A percentile compares a stretch with the other conserved stretches of the same genome.
Evolutionary conservation across 2,329 filamentous ascomycete species (phyloP).

Genomic region (Fusarium neocosmosporiellum): DNA sequence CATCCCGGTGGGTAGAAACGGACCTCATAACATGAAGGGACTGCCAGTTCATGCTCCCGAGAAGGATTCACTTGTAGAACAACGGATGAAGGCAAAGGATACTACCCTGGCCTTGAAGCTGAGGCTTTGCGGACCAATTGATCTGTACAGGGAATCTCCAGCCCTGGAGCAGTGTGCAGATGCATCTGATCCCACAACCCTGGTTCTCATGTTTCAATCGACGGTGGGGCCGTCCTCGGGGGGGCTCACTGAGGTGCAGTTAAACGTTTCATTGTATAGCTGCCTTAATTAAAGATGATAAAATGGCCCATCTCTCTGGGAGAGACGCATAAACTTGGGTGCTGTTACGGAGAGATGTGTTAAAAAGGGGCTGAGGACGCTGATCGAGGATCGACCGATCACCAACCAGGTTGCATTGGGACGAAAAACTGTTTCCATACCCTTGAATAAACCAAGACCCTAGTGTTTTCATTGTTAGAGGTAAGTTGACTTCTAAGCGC

Average conservation of each 20-base stretch:
- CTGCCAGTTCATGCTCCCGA: constrained; percentile 3
- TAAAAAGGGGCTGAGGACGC: background rate
- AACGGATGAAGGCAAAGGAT: background rate
- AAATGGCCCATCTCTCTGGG: background rate
- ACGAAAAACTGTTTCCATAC: background rate
- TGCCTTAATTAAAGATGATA: background rate
- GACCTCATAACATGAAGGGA: background rate
- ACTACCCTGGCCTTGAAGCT: background rate
- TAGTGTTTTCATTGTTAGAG: constrained; percentile 1
- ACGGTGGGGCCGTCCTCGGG: background rate
- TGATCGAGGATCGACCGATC: background rate
- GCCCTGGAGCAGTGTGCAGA: background rate
- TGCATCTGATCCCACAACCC: background rate
- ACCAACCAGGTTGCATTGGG: background rate
- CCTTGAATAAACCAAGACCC: background rate
- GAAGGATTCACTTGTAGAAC: background rate
- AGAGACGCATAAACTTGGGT: background rate
- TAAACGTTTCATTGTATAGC: background rate
- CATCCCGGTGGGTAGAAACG: background rate
- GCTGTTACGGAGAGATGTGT: background rate
- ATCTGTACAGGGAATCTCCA: constrained; percentile 1
- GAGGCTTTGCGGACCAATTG: background rate
- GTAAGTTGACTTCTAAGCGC: constrained; percentile 4
- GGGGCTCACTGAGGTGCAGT: background rate
- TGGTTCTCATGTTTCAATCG: background rate